Evolutionary conservation across 495 filamentous ascomycete species (phyloP), one percentile per base, ranked within the genome.

Genomic region (Arthonia radiata): DNA sequence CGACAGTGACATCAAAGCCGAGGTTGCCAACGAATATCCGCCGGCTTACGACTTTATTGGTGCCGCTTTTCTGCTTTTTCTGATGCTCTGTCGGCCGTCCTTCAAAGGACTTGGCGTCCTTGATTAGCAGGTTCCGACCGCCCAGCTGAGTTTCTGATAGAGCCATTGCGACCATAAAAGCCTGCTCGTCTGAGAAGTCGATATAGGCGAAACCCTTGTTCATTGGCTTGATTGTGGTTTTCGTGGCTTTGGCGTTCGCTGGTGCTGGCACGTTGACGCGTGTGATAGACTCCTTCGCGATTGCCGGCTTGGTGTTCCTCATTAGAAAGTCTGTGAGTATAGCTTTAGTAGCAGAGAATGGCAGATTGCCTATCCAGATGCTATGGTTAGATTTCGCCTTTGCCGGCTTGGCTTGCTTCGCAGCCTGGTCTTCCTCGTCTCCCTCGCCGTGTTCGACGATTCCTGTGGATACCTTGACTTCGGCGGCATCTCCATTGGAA

Each of bases 151-250:
- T 71, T 44, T 99, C 89, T 10, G 69, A 80, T 27, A 91, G 52
- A 0, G 57, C 67, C 34, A 94, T 48, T 17, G 78, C 81, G 15
- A 71, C 61, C 1, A 68, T 48, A 35, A 74, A 50, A n/a, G 65
- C 67, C 12, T 63, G 58, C 16, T 59, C 40, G n/a, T 46, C 68
- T 8, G 64, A 54, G 40, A 99, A 89, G 41, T 99, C 89, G 28
- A 99, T 68, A 38, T 94, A 94, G 29, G 89, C 89, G 43, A 91
- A 99, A 4, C 86, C 89, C 41, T 67, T 76, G 50, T 94, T 82
- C 15, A 61, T 57, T 8, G 57, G 38, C 33, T 57, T 69, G 16
- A 42, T 47, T 17, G 52, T 42, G 33, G 51, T 57, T 21, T 56
- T 47, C 23, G 27, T 18, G 12, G 19, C 11, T 16, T 26, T 28